A percentile compares a stretch with the other conserved stretches of the same genome.
These are phyloP conservation scores for Antitrichia curtipendula DNA, from an alignment of 225 moss, liverwort and hornwort species.

Conservation along the genomic window DNA sequence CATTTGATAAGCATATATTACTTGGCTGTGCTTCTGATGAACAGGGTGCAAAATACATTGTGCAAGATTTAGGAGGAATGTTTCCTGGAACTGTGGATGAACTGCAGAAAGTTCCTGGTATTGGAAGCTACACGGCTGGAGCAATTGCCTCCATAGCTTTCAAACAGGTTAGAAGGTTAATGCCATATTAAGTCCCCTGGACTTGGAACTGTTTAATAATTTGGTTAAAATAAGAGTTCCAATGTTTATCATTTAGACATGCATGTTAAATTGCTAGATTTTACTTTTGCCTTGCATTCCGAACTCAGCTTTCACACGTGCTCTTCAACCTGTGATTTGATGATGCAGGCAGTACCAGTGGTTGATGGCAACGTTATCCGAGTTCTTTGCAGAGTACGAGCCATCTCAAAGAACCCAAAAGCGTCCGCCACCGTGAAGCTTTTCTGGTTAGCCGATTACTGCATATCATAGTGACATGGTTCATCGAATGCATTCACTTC, in stretches of 20 bases:
- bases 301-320: neutral
- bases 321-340: neutral
- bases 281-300: neutral
- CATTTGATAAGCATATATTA: neutral
- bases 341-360: slow-evolving; percentile 77
- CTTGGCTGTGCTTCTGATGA: neutral
- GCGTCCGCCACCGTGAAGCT: slow-evolving; percentile 55
- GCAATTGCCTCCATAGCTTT: slow-evolving; percentile 96
- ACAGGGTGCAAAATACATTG: slow-evolving; percentile 82
- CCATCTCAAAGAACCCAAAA: slow-evolving; percentile 71
- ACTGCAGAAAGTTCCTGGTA: slow-evolving; percentile 69
- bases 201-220: neutral
- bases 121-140: slow-evolving; percentile 89
- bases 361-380: slow-evolving; percentile 97
- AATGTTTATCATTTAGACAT: neutral
- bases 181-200: neutral
- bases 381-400: slow-evolving; percentile 76
- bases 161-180: slow-evolving; percentile 33
- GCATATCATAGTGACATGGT: neutral
- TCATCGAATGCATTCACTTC: neutral
- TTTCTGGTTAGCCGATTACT: slow-evolving; percentile 49
- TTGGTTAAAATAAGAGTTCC: neutral
- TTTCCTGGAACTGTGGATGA: slow-evolving; percentile 64
- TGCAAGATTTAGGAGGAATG: slow-evolving; percentile 28
- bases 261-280: neutral